Percentiles rank a stretch among this genome's conserved stretches.
These are phyloP conservation scores for Chlorophyllum brunneum DNA, from an alignment of 768 basidiomycete species.

Conservation along the genomic window DNA sequence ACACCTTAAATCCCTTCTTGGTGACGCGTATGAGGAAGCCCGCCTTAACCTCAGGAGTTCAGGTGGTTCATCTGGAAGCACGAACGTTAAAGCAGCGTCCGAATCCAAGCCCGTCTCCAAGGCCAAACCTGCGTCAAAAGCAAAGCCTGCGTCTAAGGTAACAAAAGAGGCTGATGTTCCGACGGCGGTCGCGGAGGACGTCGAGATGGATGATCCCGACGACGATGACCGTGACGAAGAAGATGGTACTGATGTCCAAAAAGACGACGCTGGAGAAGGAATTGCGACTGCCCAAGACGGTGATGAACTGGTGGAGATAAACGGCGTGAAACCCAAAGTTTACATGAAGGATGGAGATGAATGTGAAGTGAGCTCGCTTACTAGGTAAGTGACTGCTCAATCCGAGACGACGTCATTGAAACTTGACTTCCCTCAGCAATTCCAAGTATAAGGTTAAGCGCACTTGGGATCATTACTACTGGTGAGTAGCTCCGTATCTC, in stretches of 20 bases:
- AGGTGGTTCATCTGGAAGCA: background rate
- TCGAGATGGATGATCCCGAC: background rate
- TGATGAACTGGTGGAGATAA: constrained; percentile 34
- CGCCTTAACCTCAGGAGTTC: background rate
- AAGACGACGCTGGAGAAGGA: constrained; percentile 3
- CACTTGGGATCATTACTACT: constrained; percentile 39
- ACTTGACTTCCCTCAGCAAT: no score
- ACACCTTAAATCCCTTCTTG: constrained; percentile 36
- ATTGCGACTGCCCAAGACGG: background rate
- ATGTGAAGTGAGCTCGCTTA: constrained; percentile 26
- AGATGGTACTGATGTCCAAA: constrained; percentile 7
- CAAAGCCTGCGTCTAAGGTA: constrained; percentile 4
- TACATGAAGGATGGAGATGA: constrained; percentile 26
- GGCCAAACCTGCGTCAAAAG: constrained; percentile 14
- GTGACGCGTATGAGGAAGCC: constrained; percentile 34
- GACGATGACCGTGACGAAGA: background rate
- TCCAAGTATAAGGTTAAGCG: constrained; percentile 31
- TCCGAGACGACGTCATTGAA: background rate
- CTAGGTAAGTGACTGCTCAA: constrained; percentile 19
- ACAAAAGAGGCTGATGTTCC: background rate
- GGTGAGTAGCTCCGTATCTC: constrained; percentile 17
- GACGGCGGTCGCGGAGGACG: background rate
- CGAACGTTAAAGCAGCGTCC: background rate
- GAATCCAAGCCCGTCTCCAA: constrained; percentile 15
- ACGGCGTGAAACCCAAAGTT: constrained; percentile 37